Evolutionary conservation across 148 eudicot species (phyloP), one percentile per base, ranked within the genome.

Genomic region (Cornus controversa): DNA sequence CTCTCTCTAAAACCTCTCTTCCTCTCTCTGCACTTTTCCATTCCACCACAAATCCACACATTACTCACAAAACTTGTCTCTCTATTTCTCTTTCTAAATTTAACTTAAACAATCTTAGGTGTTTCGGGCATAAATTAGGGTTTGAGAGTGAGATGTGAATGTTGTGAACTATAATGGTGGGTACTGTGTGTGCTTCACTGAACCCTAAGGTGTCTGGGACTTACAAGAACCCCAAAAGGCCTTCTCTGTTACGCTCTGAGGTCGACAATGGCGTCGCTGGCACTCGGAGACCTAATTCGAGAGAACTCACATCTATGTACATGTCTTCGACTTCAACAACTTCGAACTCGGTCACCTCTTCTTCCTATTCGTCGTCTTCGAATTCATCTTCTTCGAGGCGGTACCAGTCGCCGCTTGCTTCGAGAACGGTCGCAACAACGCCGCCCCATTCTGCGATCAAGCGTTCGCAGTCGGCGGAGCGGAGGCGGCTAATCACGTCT

Each of bases 261-360:
- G 83, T 86, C 63, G 81, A 74, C 74, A 81, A 82, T 40, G 73
- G 73, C 47, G 80, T 65, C 57, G 81, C 73, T 72, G 57, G 47
- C 22, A 42, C 28, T 31, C 89, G 93, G 34, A 81, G 88, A 10
- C 89, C 86, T 27, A 92, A 89, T 80, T 79, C 90, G 5, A 69
- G 89, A 2, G 97, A 91, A 25, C 90, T 91, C 66, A 76, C 83
- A 15, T 88, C 97, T 1, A 82, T 92, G 15, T 94, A 87, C 86
- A 65, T 88, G 67, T 89, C 97, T 0, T 83, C 89, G 20, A 73
- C 82, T 34, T 70, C 83, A 47, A 78, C 84, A 5, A 77, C 82
- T 22, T 85, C 90, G 5, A 79, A 85, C 14, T 75, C 82, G 16
- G 75, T 86, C 69, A 80, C 91, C 8, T 81, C 89, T 29, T 80